Percentiles rank a stretch among this genome's conserved stretches.
phyloP scores from a whole-genome alignment of 106 monocot species.

The Apostasia shenzhenica region DNA sequence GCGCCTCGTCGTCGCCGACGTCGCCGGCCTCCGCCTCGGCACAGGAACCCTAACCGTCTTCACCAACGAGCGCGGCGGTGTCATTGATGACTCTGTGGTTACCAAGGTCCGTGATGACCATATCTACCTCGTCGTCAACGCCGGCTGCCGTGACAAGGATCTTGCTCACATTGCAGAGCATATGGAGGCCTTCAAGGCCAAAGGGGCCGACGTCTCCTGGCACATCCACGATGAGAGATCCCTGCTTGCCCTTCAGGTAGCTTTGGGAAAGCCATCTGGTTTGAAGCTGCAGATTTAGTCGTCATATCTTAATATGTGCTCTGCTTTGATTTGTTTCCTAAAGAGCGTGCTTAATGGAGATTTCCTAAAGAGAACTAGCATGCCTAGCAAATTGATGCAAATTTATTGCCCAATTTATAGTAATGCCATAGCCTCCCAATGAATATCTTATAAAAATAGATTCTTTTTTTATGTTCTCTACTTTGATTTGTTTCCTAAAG shows the following conservation, averaged over 20 bases:
- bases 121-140: slow-evolving; percentile 87
- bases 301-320: no score
- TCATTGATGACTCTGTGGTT: slow-evolving; percentile 90
- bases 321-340: no score
- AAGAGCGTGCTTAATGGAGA: no score
- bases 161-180: slow-evolving; percentile 83
- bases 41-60: slow-evolving; percentile 92
- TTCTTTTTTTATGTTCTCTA: no score
- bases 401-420: no score
- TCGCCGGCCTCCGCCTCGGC: slow-evolving; percentile 53
- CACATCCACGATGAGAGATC: slow-evolving; percentile 91
- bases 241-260: slow-evolving; percentile 89
- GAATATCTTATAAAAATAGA: no score
- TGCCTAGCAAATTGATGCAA: no score
- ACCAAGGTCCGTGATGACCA: slow-evolving; percentile 75
- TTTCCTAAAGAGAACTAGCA: no score
- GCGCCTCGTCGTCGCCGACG: slow-evolving; percentile 78
- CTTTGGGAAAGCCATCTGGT: neutral
- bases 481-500: no score
- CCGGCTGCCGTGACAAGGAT: slow-evolving; percentile 95
- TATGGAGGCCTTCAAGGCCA: slow-evolving; percentile 74
- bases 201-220: slow-evolving; percentile 76
- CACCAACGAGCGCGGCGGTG: slow-evolving; percentile 87
- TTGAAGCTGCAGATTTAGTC: no score
- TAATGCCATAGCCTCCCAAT: no score